These are phyloP conservation scores for Rosa hybrid DNA, from an alignment of 331 rosid genomes.

Conservation along the genomic window DNA sequence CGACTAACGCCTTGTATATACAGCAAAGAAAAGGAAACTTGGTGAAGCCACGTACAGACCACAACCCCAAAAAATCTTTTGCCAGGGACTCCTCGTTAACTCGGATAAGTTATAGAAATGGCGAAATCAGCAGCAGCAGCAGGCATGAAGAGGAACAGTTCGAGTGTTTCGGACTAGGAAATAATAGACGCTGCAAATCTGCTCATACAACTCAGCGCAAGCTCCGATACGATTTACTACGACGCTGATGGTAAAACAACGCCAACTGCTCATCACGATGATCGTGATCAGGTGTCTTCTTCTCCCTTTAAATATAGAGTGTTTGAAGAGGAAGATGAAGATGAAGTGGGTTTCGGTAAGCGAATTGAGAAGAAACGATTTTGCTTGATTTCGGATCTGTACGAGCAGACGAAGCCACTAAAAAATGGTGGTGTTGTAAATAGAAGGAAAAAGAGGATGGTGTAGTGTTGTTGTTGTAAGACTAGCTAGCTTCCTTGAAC, in stretches of 20 bases:
- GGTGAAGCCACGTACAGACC: not conserved
- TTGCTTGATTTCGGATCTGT: not conserved
- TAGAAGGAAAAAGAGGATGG: not conserved
- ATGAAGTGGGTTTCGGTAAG: not conserved
- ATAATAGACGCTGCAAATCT: not conserved
- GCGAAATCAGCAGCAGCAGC: not conserved
- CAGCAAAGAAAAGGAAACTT: not conserved
- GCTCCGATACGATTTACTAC: not conserved
- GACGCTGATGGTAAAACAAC: not conserved
- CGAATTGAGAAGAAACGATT: not conserved
- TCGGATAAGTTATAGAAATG: not conserved
- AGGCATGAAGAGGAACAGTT: not conserved
- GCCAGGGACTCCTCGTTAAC: not conserved
- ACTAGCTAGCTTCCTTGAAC: not conserved
- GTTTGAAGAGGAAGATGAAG: not conserved
- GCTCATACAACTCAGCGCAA: conserved; percentile 6
- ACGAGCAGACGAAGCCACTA: not conserved
- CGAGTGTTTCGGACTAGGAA: not conserved
- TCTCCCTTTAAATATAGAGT: not conserved
- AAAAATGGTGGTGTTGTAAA: not conserved
- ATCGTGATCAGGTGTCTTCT: not conserved
- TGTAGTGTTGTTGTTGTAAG: not conserved
- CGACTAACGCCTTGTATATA: not conserved
- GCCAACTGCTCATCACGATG: not conserved
- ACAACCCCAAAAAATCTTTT: not conserved